A percentile compares a stretch with the other conserved stretches of the same genome.
Conservation (phyloP, 805 yeast genomes). For the Clavispora asparagi region DNA sequence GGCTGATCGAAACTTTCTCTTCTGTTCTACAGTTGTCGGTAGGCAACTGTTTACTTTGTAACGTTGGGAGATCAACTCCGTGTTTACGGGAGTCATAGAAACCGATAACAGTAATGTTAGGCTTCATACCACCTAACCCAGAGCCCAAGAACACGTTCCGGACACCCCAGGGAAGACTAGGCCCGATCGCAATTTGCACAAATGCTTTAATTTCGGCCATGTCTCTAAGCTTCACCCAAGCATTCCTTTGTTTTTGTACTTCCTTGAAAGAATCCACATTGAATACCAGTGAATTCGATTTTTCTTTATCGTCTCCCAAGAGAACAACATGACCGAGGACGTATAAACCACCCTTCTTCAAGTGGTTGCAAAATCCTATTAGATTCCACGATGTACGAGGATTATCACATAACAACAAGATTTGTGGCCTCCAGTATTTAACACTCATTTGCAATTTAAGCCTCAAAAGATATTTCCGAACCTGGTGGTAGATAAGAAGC, state of each 20-base stretch:
- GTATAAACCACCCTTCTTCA: slow-evolving; percentile 93
- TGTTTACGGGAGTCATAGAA: slow-evolving; percentile 63
- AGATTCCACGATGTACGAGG: slow-evolving; percentile 91
- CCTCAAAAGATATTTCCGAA: slow-evolving; percentile 79
- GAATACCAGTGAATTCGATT: slow-evolving; percentile 19
- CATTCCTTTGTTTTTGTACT: slow-evolving; percentile 63
- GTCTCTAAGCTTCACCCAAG: slow-evolving; percentile 84
- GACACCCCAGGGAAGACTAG: slow-evolving; percentile 90
- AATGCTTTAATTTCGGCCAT: slow-evolving; percentile 79
- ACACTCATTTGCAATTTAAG: slow-evolving; percentile 83
- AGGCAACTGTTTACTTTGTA: slow-evolving; percentile 36
- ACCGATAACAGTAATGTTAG: slow-evolving; percentile 90
- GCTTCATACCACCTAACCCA: slow-evolving; percentile 98
- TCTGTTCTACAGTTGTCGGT: slow-evolving; percentile 78
- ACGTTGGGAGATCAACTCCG: slow-evolving; percentile 27
- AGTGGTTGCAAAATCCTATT: slow-evolving; percentile 86
- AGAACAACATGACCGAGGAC: slow-evolving; percentile 89
- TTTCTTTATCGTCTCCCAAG: slow-evolving; percentile 31
- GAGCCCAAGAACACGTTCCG: slow-evolving; percentile 87
- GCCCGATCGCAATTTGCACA: slow-evolving; percentile 87
- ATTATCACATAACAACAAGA: slow-evolving; percentile 79
- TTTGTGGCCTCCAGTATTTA: slow-evolving; percentile 98
- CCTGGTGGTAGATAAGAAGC: slow-evolving; percentile 91
- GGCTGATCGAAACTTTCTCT: slow-evolving; percentile 58
- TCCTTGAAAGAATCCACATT: slow-evolving; percentile 52